Evolutionary conservation across 2,329 filamentous ascomycete genomes (phyloP), one percentile per base, ranked within the genome.

Genomic region (Chaetomium olivaceum): DNA sequence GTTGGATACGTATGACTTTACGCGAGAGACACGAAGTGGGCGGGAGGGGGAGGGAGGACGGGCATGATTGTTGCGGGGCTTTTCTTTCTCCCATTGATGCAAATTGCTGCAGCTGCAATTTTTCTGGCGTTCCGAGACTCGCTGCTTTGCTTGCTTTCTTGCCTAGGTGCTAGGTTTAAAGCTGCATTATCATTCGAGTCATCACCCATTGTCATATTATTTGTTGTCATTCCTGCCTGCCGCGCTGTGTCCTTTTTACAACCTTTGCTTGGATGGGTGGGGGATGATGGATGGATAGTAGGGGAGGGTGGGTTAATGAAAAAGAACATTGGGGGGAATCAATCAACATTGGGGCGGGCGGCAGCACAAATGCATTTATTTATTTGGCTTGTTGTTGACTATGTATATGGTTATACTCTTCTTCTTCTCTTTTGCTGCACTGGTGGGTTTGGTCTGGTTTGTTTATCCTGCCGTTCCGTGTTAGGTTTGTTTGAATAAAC

Each of bases 101-200:
- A 57, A 29, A 39, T 57, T 57, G 54, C 54, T 57, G 54, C 54
- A 39, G 36, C 23, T 39, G 54, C 54, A 36, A 25, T 57, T 57
- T 31, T 33, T 36, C 11, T 21, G 29, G 29, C 31, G 29, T 57
- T 56, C 21, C 21, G 31, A 36, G 29, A 36, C 19, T 57, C 54
- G n/a, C 31, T 39, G 29, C 54, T 48, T 43, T 48, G 46, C 46
- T 39, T 57, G 29, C 19, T 57, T 39, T 33, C 54, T 57, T 39
- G 19, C 29, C 54, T 36, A 36, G 9, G 9, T 48, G n/a, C 46
- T 48, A 21, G 46, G 46, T 48, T 48, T 48, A 48, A 48, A 48
- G 21, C 46, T 48, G 19, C 46, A 48, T 48, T 23, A 12, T 23
- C 46, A 23, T 48, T 23, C n/a, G 46, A 48, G 46, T 48, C 46